Conservation (phyloP, 1,139 yeast species). For the Yamadazyma triangularis region DNA sequence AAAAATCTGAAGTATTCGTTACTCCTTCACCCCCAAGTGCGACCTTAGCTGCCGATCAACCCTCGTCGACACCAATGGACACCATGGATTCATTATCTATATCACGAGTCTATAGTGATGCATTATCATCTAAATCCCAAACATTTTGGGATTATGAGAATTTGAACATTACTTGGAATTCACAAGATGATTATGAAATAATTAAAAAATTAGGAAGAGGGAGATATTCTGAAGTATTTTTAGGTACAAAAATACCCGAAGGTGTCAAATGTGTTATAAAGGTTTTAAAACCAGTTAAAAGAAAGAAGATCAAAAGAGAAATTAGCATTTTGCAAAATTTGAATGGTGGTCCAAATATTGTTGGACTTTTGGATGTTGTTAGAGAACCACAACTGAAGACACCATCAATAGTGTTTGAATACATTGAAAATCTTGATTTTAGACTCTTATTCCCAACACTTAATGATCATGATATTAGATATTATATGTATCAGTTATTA, state of each 20-base stretch:
- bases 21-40: no score
- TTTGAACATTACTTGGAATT: conserved; percentile 41
- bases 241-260: conserved; percentile 31
- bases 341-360: conserved; percentile 81
- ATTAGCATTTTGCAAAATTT: conserved; percentile 88
- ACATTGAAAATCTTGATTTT: conserved; percentile 86
- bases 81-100: conserved; percentile 17
- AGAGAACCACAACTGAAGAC: conserved; percentile 89
- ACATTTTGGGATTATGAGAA: conserved; percentile 49
- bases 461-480: conserved; percentile 76
- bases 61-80: neutral
- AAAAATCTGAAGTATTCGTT: no score
- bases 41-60: no score
- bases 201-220: conserved; percentile 46
- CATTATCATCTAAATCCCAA: conserved; percentile 38
- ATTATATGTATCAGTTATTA: conserved; percentile 82
- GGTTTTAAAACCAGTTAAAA: conserved; percentile 93
- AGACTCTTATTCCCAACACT: conserved; percentile 89
- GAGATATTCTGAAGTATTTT: conserved; percentile 45
- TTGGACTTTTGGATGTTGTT: conserved; percentile 78
- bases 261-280: conserved; percentile 69
- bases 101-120: conserved; percentile 42
- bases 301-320: conserved; percentile 94
- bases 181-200: conserved; percentile 45
- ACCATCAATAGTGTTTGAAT: conserved; percentile 91